Percentiles rank a stretch among this genome's conserved stretches.
Evolutionary conservation across 805 yeast genomes (phyloP).

Genomic region (Wickerhamiella dianesei): DNA sequence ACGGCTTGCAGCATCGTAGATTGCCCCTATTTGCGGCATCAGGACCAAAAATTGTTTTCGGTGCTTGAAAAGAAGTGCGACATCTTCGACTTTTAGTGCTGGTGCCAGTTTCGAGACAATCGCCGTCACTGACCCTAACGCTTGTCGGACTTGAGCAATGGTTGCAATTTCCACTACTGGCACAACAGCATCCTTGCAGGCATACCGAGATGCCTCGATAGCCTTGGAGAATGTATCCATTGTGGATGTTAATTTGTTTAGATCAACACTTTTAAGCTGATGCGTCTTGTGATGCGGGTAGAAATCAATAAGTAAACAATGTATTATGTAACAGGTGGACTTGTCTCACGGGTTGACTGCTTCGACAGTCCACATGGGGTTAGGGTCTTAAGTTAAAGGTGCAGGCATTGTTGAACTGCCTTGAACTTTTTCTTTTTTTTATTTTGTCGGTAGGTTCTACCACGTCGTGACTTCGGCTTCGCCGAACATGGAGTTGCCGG

Average conservation of each 20-base stretch:
- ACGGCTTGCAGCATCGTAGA: background rate
- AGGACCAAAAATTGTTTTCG: background rate
- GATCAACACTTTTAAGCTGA: too few relatives aligned
- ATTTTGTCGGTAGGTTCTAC: too few relatives aligned
- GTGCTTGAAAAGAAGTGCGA: background rate
- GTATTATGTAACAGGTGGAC: background rate
- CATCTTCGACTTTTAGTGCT: background rate
- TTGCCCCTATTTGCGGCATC: background rate
- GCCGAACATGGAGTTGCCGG: slow-evolving; percentile 54
- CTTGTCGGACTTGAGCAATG: background rate
- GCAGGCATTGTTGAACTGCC: background rate
- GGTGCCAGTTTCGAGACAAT: background rate
- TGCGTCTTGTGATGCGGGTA: too few relatives aligned
- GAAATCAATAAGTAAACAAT: too few relatives aligned
- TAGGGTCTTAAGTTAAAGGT: background rate
- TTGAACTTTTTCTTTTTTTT: too few relatives aligned
- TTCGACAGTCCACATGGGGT: background rate
- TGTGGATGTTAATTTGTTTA: too few relatives aligned
- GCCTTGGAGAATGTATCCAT: background rate
- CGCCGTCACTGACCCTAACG: background rate
- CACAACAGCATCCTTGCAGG: background rate
- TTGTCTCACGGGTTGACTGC: background rate
- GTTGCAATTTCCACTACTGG: slow-evolving; percentile 1
- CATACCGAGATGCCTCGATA: background rate
- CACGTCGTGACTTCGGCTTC: slow-evolving; percentile 90